Percentiles rank a stretch among this genome's conserved stretches.
These are phyloP conservation scores for Lotus japonicus DNA, from an alignment of 306 rosid species.

Conservation along the genomic window DNA sequence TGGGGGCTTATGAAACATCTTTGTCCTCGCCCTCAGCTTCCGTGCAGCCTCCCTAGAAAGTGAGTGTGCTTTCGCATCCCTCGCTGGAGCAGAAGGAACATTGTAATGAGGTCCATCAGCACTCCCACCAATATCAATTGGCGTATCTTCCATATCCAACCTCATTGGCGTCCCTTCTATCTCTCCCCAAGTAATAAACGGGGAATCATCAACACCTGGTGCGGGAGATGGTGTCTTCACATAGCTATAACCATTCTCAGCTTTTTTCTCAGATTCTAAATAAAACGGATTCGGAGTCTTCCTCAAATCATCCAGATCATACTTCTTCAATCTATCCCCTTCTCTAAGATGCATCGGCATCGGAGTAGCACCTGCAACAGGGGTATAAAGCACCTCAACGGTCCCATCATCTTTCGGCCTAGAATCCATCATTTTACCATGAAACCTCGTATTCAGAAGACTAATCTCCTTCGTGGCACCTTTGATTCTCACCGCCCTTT, in stretches of 20 bases:
- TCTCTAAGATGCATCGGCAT: slow-evolving; percentile 52
- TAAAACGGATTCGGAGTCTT: slow-evolving; percentile 85
- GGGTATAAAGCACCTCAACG: slow-evolving; percentile 68
- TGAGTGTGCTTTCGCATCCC: slow-evolving; percentile 91
- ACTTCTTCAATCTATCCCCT: slow-evolving; percentile 72
- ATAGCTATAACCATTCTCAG: slow-evolving; percentile 80
- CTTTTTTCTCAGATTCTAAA: slow-evolving; percentile 68
- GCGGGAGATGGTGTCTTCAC: slow-evolving; percentile 94
- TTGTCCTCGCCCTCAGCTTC: slow-evolving; percentile 77
- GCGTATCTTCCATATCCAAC: slow-evolving; percentile 83
- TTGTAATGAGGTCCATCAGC: slow-evolving; percentile 88
- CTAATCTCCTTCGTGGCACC: slow-evolving; percentile 72
- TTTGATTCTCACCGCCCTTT: slow-evolving; percentile 59
- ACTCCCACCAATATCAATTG: slow-evolving; percentile 73
- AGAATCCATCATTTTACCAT: slow-evolving; percentile 66
- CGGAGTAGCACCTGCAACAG: slow-evolving; percentile 77
- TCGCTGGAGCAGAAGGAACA: slow-evolving; percentile 59
- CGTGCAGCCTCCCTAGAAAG: slow-evolving; percentile 88
- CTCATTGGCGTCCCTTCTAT: slow-evolving; percentile 92
- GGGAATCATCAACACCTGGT: slow-evolving; percentile 85
- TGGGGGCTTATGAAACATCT: slow-evolving; percentile 81
- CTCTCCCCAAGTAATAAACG: slow-evolving; percentile 95
- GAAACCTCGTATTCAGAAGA: slow-evolving; percentile 62
- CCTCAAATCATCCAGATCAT: slow-evolving; percentile 94
- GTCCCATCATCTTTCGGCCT: slow-evolving; percentile 75